These are phyloP conservation scores for Selaginella tamariscina DNA, from an alignment of 75 land plant genomes.

Conservation along the genomic window DNA sequence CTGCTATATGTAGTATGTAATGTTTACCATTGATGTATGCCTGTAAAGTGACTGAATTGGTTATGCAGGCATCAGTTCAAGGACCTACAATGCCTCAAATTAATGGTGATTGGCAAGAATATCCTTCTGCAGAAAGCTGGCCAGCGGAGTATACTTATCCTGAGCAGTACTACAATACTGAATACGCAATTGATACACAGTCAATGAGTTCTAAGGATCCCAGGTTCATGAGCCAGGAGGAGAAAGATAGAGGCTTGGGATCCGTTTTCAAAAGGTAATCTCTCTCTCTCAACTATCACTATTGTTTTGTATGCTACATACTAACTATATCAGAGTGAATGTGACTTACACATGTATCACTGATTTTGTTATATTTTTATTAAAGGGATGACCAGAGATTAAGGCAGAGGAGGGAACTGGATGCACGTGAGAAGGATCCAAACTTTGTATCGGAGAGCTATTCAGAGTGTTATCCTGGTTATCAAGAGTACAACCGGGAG, in stretches of 20 bases:
- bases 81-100: conserved; percentile 61
- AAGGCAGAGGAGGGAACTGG: conserved; percentile 83
- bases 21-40: too few relatives aligned
- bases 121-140: conserved; percentile 39
- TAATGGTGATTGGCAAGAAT: conserved; percentile 84
- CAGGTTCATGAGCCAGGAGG: conserved; percentile 92
- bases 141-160: conserved; percentile 55
- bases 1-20: too few relatives aligned
- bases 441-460: conserved; percentile 97
- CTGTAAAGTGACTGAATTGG: neutral
- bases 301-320: too few relatives aligned
- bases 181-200: conserved; percentile 21
- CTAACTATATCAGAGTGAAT: too few relatives aligned
- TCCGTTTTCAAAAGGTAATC: too few relatives aligned
- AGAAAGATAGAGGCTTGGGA: conserved; percentile 92
- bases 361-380: too few relatives aligned
- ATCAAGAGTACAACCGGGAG: conserved; percentile 96
- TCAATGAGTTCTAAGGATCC: conserved; percentile 55
- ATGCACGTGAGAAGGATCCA: conserved; percentile 93
- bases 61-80: conserved; percentile 57
- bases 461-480: conserved; percentile 99
- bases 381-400: conserved; percentile 91
- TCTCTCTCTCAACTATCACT: too few relatives aligned
- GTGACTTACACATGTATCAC: too few relatives aligned
- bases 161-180: conserved; percentile 59